These are phyloP conservation scores for Mycena leptocephala DNA, from an alignment of 768 basidiomycete genomes.

Conservation along the genomic window DNA sequence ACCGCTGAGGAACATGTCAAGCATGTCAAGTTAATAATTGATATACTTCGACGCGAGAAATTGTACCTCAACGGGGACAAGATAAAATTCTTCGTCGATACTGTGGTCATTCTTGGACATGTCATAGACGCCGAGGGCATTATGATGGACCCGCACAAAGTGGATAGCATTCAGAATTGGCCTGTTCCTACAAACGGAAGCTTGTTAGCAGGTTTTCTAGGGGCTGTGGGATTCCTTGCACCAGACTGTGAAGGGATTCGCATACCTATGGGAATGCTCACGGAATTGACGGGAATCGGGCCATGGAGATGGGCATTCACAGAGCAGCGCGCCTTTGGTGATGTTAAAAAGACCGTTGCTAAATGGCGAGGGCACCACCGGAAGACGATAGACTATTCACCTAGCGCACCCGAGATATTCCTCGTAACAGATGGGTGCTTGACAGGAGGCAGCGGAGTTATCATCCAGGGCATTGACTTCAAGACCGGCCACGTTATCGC, in stretches of 20 bases:
- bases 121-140: constrained; percentile 55
- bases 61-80: constrained; percentile 55
- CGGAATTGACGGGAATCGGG: constrained; percentile 39
- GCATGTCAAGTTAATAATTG: constrained; percentile 49
- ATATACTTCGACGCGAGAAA: constrained; percentile 49
- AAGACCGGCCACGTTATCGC: constrained; percentile 44
- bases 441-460: constrained; percentile 47
- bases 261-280: constrained; percentile 57
- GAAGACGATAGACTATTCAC: constrained; percentile 38
- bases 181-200: constrained; percentile 51
- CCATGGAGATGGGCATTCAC: constrained; percentile 48
- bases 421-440: constrained; percentile 50
- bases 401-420: constrained; percentile 41
- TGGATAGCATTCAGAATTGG: constrained; percentile 54
- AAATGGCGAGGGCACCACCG: constrained; percentile 39
- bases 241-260: constrained; percentile 50
- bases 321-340: constrained; percentile 53
- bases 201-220: constrained; percentile 52
- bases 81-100: constrained; percentile 46
- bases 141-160: constrained; percentile 61
- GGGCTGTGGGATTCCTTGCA: constrained; percentile 50
- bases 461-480: constrained; percentile 44
- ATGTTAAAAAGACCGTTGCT: constrained; percentile 47
- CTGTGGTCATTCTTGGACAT: constrained; percentile 51
- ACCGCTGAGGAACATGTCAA: constrained; percentile 51